Evolutionary conservation across 2,329 filamentous ascomycete species (phyloP), one percentile per base, ranked within the genome.

Genomic region (Xylaria polymorpha): DNA sequence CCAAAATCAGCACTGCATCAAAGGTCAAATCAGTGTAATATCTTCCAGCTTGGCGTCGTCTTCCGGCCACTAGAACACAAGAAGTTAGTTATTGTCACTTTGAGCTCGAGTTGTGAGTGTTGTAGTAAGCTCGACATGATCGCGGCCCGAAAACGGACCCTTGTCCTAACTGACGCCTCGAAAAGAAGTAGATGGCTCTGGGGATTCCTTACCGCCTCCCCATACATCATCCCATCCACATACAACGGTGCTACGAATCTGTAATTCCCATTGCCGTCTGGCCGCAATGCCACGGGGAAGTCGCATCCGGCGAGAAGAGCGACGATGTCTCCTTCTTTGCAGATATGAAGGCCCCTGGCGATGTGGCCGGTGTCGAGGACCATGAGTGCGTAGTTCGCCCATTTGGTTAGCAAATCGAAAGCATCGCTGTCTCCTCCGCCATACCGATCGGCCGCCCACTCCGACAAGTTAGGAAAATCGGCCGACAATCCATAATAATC

Each of bases 201-300:
- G 35, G 35, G 10, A 9, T 37, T 37, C 35, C 35, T 37, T 37
- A 37, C 35, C 22, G 51, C 51, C 39, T 67, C 65, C 1, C 60
- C 66, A 32, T 64, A 2, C 60, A 68, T 64, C n/a, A 68, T 56
- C 4, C 66, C 60, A 32, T 63, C 37, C 29, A 68, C 53, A 61
- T 63, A 68, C 7, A 68, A 15, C 12, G 59, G 43, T 15, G 59
- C 37, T 25, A 59, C 66, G 37, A 68, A 53, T 32, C 20, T 25
- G 12, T 63, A 68, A 12, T 64, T 50, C 4, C 56, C 41, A 18
- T 50, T 15, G 10, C 46, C 44, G 15, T 60, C 66, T 18, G 50
- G 53, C 18, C 60, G 66, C 22, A 68, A 37, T 5, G 59, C 66
- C 46, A 60, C 39, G 12, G 66, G 66, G 7, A 37, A 44, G 1